Conservation (phyloP, 768 basidiomycete species). For the Lentinula sp. region DNA sequence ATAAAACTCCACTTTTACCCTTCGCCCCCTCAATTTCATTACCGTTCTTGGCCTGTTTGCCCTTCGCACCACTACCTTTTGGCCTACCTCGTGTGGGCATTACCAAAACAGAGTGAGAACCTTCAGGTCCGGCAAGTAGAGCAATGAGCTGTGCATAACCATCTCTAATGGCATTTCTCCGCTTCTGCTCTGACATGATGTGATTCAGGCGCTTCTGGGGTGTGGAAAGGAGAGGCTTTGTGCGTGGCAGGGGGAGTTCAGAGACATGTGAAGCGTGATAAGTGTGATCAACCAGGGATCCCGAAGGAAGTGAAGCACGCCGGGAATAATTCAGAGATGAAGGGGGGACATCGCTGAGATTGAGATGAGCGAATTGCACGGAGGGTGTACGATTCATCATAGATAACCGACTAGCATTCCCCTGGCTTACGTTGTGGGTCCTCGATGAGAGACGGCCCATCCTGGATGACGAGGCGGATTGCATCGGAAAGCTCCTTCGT, state of each 20-base stretch:
- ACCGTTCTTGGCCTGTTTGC: constrained; percentile 7
- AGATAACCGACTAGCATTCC: background rate
- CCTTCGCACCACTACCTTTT: constrained; percentile 59
- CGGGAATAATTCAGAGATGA: constrained; percentile 15
- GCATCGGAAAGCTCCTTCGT: constrained; percentile 14
- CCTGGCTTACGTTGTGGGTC: background rate
- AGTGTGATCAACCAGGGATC: constrained; percentile 4
- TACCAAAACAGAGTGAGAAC: constrained; percentile 56
- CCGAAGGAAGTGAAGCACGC: constrained; percentile 7
- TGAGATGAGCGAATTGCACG: constrained; percentile 3
- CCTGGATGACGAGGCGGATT: background rate
- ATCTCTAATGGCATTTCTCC: constrained; percentile 85
- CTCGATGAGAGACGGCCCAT: background rate
- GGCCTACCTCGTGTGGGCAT: constrained; percentile 77
- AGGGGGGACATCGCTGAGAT: constrained; percentile 5
- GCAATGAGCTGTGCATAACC: constrained; percentile 84
- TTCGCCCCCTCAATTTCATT: constrained; percentile 36
- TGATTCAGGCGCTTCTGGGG: constrained; percentile 89
- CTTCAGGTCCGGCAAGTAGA: constrained; percentile 68
- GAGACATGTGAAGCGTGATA: background rate
- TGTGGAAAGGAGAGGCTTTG: constrained; percentile 68
- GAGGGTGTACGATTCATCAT: background rate
- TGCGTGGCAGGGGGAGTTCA: constrained; percentile 20
- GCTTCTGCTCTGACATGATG: constrained; percentile 93
- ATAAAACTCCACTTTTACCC: constrained; percentile 86